Evolutionary conservation across 345 rosid species (phyloP).

Genomic region (Anastatica hierochuntica): DNA sequence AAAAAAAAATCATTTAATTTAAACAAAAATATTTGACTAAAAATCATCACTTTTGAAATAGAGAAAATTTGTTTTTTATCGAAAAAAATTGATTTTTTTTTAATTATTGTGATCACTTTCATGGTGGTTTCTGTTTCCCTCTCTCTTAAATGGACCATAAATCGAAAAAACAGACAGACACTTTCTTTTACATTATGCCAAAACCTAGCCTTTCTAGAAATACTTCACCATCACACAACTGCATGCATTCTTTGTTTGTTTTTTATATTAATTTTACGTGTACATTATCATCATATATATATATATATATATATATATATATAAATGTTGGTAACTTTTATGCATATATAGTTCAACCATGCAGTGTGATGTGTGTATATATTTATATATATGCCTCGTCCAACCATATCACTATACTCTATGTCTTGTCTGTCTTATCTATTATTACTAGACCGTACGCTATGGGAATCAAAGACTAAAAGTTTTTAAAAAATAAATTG

Average conservation of each 20-base stretch:
- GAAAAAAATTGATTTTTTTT: too few species aligned
- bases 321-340: neutral
- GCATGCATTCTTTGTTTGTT: conserved; percentile 19
- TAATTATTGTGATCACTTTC: neutral
- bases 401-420: conserved; percentile 7
- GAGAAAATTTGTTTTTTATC: too few species aligned
- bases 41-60: too few species aligned
- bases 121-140: conserved; percentile 1
- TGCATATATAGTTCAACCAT: conserved; percentile 4
- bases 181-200: conserved; percentile 49
- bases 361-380: conserved; percentile 12
- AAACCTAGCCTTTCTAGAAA: conserved; percentile 39
- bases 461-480: conserved; percentile 3
- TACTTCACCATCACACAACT: conserved; percentile 23
- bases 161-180: conserved; percentile 36
- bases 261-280: conserved; percentile 1
- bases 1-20: too few species aligned
- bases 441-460: conserved; percentile 13
- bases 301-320: neutral
- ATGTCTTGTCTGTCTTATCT: conserved; percentile 4
- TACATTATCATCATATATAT: neutral
- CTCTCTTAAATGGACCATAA: conserved; percentile 18
- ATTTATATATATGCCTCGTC: conserved; percentile 7
- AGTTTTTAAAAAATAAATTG: neutral
- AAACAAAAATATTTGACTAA: too few species aligned